These are phyloP conservation scores for Leucocoprinus leucothites DNA, from an alignment of 768 basidiomycete species.

Conservation along the genomic window DNA sequence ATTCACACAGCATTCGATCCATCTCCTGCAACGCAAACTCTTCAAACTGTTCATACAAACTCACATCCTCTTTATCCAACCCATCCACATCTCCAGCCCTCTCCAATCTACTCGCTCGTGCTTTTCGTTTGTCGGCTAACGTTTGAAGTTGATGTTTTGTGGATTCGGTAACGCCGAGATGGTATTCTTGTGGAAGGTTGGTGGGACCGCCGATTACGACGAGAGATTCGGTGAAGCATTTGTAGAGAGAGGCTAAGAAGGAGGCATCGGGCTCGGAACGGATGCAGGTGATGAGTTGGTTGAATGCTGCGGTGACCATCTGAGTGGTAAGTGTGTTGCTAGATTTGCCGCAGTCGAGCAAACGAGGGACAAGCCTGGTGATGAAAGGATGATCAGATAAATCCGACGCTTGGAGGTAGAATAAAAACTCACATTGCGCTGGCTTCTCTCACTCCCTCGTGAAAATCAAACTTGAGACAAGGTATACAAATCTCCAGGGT, in stretches of 20 bases:
- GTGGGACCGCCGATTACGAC: slow-evolving; percentile 54
- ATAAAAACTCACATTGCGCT: slow-evolving; percentile 57
- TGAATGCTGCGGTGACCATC: slow-evolving; percentile 68
- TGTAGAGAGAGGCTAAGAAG: slow-evolving; percentile 76
- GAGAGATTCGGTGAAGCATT: slow-evolving; percentile 60
- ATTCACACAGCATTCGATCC: slow-evolving; percentile 52
- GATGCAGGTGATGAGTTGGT: slow-evolving; percentile 61
- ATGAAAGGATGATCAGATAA: not conserved
- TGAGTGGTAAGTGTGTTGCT: slow-evolving; percentile 61
- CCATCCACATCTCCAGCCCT: slow-evolving; percentile 37
- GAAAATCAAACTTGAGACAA: slow-evolving; percentile 72
- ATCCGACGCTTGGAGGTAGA: not conserved
- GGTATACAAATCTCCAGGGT: slow-evolving; percentile 71
- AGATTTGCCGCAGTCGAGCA: slow-evolving; percentile 64
- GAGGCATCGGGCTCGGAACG: slow-evolving; percentile 69
- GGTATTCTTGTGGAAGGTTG: slow-evolving; percentile 51
- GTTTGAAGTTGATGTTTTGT: slow-evolving; percentile 68
- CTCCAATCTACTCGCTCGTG: slow-evolving; percentile 35
- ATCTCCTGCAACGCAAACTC: slow-evolving; percentile 82
- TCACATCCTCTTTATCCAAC: slow-evolving; percentile 63
- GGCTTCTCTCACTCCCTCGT: slow-evolving; percentile 82
- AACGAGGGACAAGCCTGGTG: slow-evolving; percentile 75
- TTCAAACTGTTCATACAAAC: slow-evolving; percentile 77
- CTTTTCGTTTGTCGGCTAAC: slow-evolving; percentile 66
- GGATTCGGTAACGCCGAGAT: slow-evolving; percentile 57